A percentile compares a stretch with the other conserved stretches of the same genome.
phyloP scores from a whole-genome alignment of 2,329 filamentous ascomycete genomes.

The Beauveria sp. region DNA sequence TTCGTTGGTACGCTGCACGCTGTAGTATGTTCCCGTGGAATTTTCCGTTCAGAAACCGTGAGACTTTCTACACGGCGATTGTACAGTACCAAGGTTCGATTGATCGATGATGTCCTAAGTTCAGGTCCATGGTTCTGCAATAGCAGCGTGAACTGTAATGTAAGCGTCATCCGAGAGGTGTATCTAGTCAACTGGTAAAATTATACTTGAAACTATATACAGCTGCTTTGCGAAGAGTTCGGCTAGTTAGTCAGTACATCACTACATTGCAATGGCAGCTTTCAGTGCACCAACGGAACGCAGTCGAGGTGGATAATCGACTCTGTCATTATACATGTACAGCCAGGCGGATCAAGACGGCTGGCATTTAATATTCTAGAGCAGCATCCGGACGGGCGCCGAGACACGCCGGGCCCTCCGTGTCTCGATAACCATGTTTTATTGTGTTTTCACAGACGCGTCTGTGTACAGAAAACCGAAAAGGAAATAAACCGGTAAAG shows the following conservation, averaged over 20 bases:
- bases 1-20: too few relatives aligned
- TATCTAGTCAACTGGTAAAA: neutral
- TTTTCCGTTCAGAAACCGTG: too few relatives aligned
- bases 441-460: neutral
- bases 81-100: too few relatives aligned
- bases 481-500: constrained; percentile 7
- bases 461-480: constrained; percentile 5
- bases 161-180: neutral
- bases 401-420: neutral
- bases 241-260: too few relatives aligned
- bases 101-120: too few relatives aligned
- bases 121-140: too few relatives aligned
- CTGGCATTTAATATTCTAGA: constrained; percentile 7
- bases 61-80: too few relatives aligned
- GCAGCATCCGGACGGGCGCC: neutral
- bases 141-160: neutral
- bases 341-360: neutral
- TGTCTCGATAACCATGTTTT: neutral
- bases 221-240: too few relatives aligned
- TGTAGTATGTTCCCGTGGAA: too few relatives aligned
- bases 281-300: neutral
- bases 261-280: neutral
- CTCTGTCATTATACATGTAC: constrained; percentile 9
- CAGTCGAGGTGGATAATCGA: neutral
- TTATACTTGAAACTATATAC: neutral